These are phyloP conservation scores for Lactarius trivialis DNA, from an alignment of 768 basidiomycete species.

Conservation along the genomic window DNA sequence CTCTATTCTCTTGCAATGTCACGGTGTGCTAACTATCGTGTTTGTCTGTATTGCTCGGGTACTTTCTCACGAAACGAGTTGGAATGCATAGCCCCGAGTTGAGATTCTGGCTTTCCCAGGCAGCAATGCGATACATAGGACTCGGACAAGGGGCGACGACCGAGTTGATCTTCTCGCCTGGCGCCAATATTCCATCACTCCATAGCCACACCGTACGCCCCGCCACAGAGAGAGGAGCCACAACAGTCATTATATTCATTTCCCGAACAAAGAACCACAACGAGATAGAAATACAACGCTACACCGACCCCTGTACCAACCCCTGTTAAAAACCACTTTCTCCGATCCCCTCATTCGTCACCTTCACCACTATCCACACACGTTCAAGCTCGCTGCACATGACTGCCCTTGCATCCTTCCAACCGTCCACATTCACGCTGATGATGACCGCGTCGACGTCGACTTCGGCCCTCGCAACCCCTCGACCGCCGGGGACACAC, in stretches of 20 bases:
- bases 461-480: background rate
- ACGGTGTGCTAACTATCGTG: too few species aligned
- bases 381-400: background rate
- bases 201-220: background rate
- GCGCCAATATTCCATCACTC: background rate
- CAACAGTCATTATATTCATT: background rate
- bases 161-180: background rate
- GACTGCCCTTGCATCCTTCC: background rate
- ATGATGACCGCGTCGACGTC: background rate
- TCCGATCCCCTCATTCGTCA: background rate
- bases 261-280: background rate
- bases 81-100: background rate
- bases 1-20: too few species aligned
- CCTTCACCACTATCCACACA: background rate
- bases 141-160: background rate
- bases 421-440: background rate
- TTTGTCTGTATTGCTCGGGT: too few species aligned
- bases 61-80: background rate
- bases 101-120: background rate
- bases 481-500: background rate
- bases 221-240: slow-evolving; percentile 5
- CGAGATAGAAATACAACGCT: background rate
- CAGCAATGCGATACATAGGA: background rate
- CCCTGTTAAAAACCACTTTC: background rate
- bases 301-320: too few species aligned